These are phyloP conservation scores for Solanum appendiculatum DNA, from an alignment of 257 asterid genomes.

Conservation along the genomic window DNA sequence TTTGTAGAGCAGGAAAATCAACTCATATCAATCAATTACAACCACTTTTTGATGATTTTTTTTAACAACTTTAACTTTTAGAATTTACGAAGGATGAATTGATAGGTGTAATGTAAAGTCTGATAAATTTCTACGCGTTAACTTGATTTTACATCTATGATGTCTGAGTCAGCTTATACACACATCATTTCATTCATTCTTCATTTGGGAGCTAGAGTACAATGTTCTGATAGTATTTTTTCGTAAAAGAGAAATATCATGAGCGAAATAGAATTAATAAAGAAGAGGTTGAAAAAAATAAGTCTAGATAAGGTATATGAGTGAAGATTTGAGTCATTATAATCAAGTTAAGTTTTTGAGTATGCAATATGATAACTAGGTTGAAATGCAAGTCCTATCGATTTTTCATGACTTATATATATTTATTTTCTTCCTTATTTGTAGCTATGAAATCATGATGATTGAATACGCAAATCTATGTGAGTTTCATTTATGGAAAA, in stretches of 20 bases:
- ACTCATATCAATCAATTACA: neutral
- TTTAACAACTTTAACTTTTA: neutral
- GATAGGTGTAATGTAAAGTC: neutral
- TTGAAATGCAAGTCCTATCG: rapidly evolving
- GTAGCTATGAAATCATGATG: neutral
- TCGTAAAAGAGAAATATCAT: neutral
- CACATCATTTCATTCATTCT: neutral
- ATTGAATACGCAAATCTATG: neutral
- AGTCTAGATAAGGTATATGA: neutral
- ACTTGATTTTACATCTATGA: too few relatives aligned
- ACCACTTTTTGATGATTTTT: neutral
- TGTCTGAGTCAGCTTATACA: too few relatives aligned
- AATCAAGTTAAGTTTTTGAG: neutral
- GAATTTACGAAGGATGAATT: neutral
- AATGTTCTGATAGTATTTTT: neutral
- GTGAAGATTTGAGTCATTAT: neutral
- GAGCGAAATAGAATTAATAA: neutral
- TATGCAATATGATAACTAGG: neutral
- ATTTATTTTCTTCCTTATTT: neutral
- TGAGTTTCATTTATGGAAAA: neutral
- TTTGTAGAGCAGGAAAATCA: neutral
- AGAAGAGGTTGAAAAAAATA: neutral
- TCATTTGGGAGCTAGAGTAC: neutral
- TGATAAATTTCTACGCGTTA: neutral
- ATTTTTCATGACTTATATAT: neutral